Evolutionary conservation across 116 monocot species (phyloP), one percentile per base, ranked within the genome.

Genomic region (Cymodocea nodosa): DNA sequence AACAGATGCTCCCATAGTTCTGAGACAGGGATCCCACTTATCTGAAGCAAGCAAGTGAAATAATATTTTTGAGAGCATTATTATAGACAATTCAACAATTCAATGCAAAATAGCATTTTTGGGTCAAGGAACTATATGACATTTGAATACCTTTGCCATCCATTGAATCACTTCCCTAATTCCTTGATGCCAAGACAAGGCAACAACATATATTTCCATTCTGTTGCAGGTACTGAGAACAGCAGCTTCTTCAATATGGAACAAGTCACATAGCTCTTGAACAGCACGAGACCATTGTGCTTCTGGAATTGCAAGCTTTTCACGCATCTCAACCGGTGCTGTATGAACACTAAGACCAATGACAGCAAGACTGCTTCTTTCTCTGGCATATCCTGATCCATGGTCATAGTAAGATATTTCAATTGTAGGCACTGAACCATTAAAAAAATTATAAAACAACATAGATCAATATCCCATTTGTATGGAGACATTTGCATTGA

Each of bases 151-250:
- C 98, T 92, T 98, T 22, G 98, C 36, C 98, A 98, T 92, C 98
- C 98, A 98, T 30, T 86, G 92, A 39, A 68, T 82, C 30, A 98
- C 92, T 77, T 98, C 98, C 77, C 81, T 87, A 73, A 98, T 83
- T 70, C 98, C 98, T 15, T 89, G 77, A 66, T 98, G 77, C 98
- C 92, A 92, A 51, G 98, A 98, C 5, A 98, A 69, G 22, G 98
- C 89, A 50, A 98, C 92, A 18, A 98, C 89, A 68, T 98, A 98
- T 56, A 98, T 92, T 67, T 98, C 98, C 92, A 98, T 98, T 48
- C 98, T 81, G 66, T 98, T 98, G 78, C 98, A 98, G 17, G 98
- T 98, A 71, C 98, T 98, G 23, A 98, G 98, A 75, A 98, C 98
- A 54, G 98, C 92, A 53, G 92, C 98, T 76, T 98, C 98, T 79